Conservation (phyloP, 2,329 filamentous ascomycete genomes). For the Pseudogymnoascus sp. region DNA sequence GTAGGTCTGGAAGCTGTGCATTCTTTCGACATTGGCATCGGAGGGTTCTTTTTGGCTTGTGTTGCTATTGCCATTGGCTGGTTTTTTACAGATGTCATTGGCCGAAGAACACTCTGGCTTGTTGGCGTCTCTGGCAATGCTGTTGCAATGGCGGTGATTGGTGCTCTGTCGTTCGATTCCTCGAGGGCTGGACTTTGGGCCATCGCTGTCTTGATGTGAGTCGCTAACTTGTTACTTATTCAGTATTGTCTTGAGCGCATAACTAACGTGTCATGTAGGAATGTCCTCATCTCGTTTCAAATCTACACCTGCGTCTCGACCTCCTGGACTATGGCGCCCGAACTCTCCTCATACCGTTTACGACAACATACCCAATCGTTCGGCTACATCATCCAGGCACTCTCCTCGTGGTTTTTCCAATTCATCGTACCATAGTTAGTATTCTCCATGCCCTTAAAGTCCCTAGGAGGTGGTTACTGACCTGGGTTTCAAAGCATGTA, state of each 20-base stretch:
- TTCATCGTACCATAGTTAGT: conserved; percentile 27
- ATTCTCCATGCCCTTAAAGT: conserved; percentile 20
- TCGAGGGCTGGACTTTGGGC: conserved; percentile 16
- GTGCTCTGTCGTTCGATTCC: conserved; percentile 16
- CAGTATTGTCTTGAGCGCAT: background rate
- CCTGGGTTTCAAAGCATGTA: conserved; percentile 31
- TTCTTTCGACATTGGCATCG: conserved; percentile 19
- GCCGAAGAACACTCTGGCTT: conserved; percentile 31
- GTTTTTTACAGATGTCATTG: conserved; percentile 26
- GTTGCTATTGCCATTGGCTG: conserved; percentile 18
- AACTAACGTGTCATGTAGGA: conserved; percentile 11
- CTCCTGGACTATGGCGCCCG: conserved; percentile 18
- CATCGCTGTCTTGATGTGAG: conserved; percentile 18
- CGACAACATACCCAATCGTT: conserved; percentile 21
- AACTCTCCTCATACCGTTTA: conserved; percentile 19
- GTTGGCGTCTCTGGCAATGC: conserved; percentile 19
- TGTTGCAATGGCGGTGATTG: conserved; percentile 16
- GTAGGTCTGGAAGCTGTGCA: conserved; percentile 18
- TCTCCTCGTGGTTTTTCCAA: conserved; percentile 25
- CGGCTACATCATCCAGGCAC: conserved; percentile 17
- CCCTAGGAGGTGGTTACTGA: conserved; percentile 18
- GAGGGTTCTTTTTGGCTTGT: conserved; percentile 18
- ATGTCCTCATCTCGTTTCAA: conserved; percentile 22
- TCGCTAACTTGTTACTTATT: background rate
- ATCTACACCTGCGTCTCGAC: conserved; percentile 15